Base-by-base conservation (phyloP, 2,329 filamentous ascomycete genomes). In the Aureobasidium sp. region DNA sequence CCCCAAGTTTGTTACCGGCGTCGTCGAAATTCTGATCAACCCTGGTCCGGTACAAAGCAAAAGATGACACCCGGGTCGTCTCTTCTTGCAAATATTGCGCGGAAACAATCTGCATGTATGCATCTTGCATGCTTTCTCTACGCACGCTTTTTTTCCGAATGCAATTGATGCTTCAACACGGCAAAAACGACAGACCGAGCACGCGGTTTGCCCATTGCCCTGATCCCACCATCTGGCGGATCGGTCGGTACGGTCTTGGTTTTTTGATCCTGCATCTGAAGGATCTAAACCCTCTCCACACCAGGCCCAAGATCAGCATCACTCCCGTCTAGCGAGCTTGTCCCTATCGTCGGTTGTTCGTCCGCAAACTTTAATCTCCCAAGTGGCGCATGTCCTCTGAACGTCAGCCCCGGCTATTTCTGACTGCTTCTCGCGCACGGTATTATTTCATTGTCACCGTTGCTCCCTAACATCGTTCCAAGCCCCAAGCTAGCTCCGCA, bases 241-340 rank as follows among this genome's bases (percentile, higher is more conserved):
- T 50, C 45, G 57, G 30, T 47, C 54, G 41, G 41, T 59, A 48
- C 34, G 15, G 41, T 42, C 34, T 50, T 49, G 34, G 34, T 49
- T 32, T 41, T 49, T 41, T 36, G 45, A 59, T 49, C 45, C 57
- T 59, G 57, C 57, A 59, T 45, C 57, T 59, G 45, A 50, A 59
- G 57, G 57, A 59, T 59, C 45, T 32, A 42, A 57, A 59, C n/a
- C 27, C 57, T 59, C 57, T 59, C 57, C 57, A 59, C 57, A 59
- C 45, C 44, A 50, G 25, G 10, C 34, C 15, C 34, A 42, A 30
- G 57, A 59, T 59, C 54, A 59, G 42, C 57, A 59, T 42, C 55
- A 59, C 55, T 59, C 44, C 48, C 48, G 59, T 34, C 47, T 49
- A 54, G 59, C 48, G 58, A 45, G 36, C 59, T 61, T 61, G 59